Conservation (phyloP, 257 asterid species). For the Anisodus acutangulus region DNA sequence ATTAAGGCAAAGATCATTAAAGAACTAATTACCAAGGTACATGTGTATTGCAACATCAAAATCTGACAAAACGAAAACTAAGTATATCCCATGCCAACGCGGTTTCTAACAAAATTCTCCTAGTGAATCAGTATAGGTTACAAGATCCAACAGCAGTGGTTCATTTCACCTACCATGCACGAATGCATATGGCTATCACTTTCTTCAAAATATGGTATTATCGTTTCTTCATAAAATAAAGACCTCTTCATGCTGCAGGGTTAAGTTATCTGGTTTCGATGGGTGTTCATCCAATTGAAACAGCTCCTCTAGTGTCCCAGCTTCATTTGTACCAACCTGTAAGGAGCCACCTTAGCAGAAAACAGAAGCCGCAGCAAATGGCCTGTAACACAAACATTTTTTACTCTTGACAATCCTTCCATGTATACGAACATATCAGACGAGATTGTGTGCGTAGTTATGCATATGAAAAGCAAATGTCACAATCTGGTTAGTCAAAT, state of each 20-base stretch:
- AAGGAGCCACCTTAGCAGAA: constrained; percentile 77
- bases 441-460: background rate
- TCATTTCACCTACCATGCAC: background rate
- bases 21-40: background rate
- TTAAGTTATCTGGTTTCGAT: background rate
- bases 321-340: constrained; percentile 90
- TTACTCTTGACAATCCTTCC: background rate
- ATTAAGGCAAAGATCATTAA: background rate
- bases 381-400: constrained; percentile 49
- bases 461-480: background rate
- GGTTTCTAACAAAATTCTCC: constrained; percentile 15
- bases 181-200: background rate
- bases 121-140: constrained; percentile 3
- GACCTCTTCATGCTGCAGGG: background rate
- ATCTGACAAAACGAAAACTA: background rate
- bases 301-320: background rate
- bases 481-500: background rate
- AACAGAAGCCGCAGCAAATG: constrained; percentile 79
- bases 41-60: background rate
- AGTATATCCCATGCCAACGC: background rate
- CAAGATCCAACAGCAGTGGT: background rate
- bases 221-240: background rate
- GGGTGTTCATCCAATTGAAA: background rate
- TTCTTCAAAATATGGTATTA: background rate
- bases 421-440: background rate